Conservation (phyloP, 2,329 filamentous ascomycete species). For the Aspergillus caelatus region DNA sequence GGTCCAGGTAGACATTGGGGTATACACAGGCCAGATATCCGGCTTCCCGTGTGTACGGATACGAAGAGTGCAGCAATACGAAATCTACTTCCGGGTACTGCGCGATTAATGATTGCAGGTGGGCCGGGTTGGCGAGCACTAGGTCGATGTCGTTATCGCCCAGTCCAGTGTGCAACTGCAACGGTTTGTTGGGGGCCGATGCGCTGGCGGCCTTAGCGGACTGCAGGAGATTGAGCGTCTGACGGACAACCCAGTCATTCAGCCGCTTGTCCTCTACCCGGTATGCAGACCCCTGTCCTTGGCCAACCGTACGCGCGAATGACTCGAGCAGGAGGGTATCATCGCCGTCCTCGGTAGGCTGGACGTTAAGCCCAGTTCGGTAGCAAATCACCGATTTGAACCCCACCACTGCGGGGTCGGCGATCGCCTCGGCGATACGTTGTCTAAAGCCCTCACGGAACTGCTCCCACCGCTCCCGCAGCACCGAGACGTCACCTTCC, state of each 20-base stretch:
- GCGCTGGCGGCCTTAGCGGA: conserved; percentile 37
- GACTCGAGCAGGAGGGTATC: conserved; percentile 29
- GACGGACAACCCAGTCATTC: conserved; percentile 71
- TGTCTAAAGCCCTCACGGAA: conserved; percentile 34
- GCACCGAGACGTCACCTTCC: conserved; percentile 27
- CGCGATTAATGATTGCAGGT: conserved; percentile 73
- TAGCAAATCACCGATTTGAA: conserved; percentile 88
- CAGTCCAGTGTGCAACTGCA: conserved; percentile 83
- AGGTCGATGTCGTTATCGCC: conserved; percentile 79
- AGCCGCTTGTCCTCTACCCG: conserved; percentile 63
- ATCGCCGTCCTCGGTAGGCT: conserved; percentile 51
- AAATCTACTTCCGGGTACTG: conserved; percentile 71
- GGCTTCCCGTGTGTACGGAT: conserved; percentile 77
- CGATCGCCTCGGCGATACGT: conserved; percentile 59
- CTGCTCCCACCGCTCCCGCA: conserved; percentile 19
- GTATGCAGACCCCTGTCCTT: conserved; percentile 30
- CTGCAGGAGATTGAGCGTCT: conserved; percentile 62
- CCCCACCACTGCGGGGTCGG: conserved; percentile 69
- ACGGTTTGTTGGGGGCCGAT: conserved; percentile 62
- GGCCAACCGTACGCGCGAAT: conserved; percentile 30
- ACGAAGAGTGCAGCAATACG: conserved; percentile 77
- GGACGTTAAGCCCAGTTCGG: conserved; percentile 70
- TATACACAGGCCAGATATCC: conserved; percentile 79
- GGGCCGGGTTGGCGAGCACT: conserved; percentile 70
- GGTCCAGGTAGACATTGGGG: conserved; percentile 77